These are phyloP conservation scores for Quercus bicolor DNA, from an alignment of 306 rosid genomes.

Conservation along the genomic window DNA sequence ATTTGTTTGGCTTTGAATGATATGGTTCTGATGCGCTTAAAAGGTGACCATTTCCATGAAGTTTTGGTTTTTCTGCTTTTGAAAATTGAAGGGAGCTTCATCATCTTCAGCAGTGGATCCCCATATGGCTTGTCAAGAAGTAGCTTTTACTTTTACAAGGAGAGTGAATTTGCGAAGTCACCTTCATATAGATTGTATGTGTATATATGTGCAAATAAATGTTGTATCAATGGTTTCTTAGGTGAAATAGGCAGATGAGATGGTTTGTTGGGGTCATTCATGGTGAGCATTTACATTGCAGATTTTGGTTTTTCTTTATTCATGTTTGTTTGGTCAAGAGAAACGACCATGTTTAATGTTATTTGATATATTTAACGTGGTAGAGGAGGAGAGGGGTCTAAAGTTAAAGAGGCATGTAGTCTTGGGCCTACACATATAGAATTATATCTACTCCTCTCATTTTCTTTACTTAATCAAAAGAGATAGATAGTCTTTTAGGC, in stretches of 20 bases:
- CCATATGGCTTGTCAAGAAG: background rate
- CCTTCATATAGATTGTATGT: background rate
- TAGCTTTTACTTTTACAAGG: background rate
- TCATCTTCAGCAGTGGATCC: background rate
- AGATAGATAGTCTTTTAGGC: too few species aligned
- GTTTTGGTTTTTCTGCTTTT: background rate
- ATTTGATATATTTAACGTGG: too few species aligned
- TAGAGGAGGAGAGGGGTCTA: too few species aligned
- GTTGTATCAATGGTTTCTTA: background rate
- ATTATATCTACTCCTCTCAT: too few species aligned
- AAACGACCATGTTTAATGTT: too few species aligned
- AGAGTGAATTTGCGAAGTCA: background rate
- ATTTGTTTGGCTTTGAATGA: background rate
- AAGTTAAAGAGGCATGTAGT: too few species aligned
- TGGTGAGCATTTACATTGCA: background rate
- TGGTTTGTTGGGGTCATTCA: background rate
- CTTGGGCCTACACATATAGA: too few species aligned
- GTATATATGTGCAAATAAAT: background rate
- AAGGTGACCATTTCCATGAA: background rate
- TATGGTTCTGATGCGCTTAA: background rate
- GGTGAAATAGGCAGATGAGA: background rate
- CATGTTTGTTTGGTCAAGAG: too few species aligned
- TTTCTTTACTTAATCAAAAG: too few species aligned
- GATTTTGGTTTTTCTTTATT: background rate
- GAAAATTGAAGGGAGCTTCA: constrained; percentile 2